Evolutionary conservation across 768 basidiomycete species (phyloP).

Genomic region (Russula earlei): DNA sequence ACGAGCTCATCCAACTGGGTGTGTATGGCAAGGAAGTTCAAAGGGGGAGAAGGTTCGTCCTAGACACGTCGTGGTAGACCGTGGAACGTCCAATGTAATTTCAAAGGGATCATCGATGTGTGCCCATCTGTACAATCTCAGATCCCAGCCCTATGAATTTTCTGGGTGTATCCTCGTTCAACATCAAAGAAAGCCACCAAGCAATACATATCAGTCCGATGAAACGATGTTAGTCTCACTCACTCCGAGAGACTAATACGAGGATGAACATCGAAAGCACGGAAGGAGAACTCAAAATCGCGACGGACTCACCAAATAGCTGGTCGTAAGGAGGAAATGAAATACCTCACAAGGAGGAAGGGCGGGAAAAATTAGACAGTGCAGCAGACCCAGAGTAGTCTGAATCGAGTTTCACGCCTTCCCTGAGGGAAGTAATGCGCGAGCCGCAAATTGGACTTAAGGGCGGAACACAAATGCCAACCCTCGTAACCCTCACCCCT

Average conservation of each 20-base stretch:
- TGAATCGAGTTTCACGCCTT: constrained; percentile 51
- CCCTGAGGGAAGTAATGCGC: constrained; percentile 21
- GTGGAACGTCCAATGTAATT: too few relatives aligned
- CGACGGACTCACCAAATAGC: background rate
- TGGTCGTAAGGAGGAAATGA: background rate
- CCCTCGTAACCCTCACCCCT: constrained; percentile 16
- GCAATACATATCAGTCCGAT: too few relatives aligned
- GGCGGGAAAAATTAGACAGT: constrained; percentile 26
- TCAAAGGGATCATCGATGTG: too few relatives aligned
- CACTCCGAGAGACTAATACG: too few relatives aligned
- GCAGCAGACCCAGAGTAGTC: constrained; percentile 59
- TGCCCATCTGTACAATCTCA: too few relatives aligned
- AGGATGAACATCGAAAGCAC: too few relatives aligned
- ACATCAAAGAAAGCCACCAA: too few relatives aligned
- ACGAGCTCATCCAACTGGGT: constrained; percentile 18
- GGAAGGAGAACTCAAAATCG: too few relatives aligned
- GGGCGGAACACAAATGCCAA: constrained; percentile 27
- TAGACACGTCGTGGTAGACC: background rate
- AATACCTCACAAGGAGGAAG: constrained; percentile 23
- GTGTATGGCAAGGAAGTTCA: background rate
- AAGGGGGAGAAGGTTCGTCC: background rate
- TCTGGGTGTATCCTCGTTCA: too few relatives aligned
- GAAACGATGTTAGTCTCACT: too few relatives aligned
- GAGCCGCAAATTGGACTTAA: constrained; percentile 66
- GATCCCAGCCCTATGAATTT: too few relatives aligned